Percentiles rank a stretch among this genome's conserved stretches.
These are phyloP conservation scores for Ascochyta fabae DNA, from an alignment of 2,329 filamentous ascomycete species.

Conservation along the genomic window DNA sequence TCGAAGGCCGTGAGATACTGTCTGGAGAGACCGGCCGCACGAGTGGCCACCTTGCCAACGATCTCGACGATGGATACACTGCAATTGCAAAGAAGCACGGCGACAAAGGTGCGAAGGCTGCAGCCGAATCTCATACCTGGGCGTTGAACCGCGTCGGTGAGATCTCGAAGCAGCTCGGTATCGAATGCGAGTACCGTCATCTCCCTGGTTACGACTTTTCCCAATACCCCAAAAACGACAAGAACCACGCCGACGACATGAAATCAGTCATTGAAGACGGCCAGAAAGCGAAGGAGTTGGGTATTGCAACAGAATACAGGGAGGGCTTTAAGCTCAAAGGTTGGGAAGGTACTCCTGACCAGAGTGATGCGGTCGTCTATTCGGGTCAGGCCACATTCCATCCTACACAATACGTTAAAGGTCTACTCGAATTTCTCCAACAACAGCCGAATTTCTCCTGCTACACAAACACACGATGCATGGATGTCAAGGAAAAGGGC, in stretches of 20 bases:
- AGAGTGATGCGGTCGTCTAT: conserved; percentile 59
- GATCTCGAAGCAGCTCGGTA: conserved; percentile 56
- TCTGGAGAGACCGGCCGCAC: conserved; percentile 63
- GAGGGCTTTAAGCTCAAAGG: conserved; percentile 58
- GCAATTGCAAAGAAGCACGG: conserved; percentile 62
- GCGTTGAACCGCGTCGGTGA: conserved; percentile 60
- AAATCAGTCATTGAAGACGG: conserved; percentile 56
- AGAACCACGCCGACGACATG: conserved; percentile 56
- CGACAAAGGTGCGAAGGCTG: conserved; percentile 54
- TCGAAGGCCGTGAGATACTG: conserved; percentile 62
- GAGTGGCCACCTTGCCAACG: conserved; percentile 61
- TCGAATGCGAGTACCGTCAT: conserved; percentile 63
- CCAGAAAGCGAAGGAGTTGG: conserved; percentile 52
- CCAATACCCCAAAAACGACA: conserved; percentile 53
- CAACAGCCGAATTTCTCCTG: conserved; percentile 61
- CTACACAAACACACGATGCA: conserved; percentile 59
- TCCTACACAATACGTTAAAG: conserved; percentile 62
- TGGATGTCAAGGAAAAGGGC: conserved; percentile 58
- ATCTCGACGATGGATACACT: conserved; percentile 61
- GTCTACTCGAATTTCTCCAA: conserved; percentile 59
- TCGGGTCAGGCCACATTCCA: conserved; percentile 62
- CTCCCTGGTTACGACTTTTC: conserved; percentile 60
- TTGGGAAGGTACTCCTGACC: conserved; percentile 60
- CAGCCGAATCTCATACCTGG: conserved; percentile 63
- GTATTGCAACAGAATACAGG: conserved; percentile 52